These are phyloP conservation scores for Neopestalotiopsis sp. DNA, from an alignment of 2,329 filamentous ascomycete species.

Conservation along the genomic window DNA sequence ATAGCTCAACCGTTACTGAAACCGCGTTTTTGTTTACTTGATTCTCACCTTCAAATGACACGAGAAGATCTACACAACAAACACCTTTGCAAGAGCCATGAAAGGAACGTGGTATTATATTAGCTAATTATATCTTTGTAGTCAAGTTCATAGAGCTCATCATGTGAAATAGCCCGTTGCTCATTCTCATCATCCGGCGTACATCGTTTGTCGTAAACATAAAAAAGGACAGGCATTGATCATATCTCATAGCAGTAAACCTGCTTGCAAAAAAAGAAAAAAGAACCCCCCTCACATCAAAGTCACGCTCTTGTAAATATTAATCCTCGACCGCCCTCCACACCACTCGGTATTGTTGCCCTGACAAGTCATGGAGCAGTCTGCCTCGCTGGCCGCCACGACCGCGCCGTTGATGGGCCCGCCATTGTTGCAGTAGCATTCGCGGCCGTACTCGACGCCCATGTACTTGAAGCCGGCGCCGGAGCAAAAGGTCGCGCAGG, in stretches of 20 bases:
- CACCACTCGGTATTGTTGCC: constrained; percentile 25
- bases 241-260: neutral
- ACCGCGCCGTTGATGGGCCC: constrained; percentile 23
- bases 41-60: too few relatives aligned
- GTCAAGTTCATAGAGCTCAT: too few relatives aligned
- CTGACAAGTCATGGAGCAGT: constrained; percentile 25
- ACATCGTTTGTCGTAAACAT: neutral
- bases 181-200: neutral
- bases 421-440: constrained; percentile 31
- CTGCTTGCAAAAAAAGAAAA: neutral
- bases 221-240: neutral
- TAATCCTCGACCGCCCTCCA: constrained; percentile 22
- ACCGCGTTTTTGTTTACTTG: neutral
- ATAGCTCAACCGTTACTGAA: neutral
- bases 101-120: too few relatives aligned
- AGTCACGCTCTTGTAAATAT: constrained; percentile 19
- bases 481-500: constrained; percentile 25
- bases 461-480: constrained; percentile 26
- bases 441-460: constrained; percentile 28
- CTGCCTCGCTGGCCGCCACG: constrained; percentile 21
- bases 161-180: too few relatives aligned
- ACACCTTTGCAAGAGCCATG: too few relatives aligned
- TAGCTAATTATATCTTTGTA: too few relatives aligned
- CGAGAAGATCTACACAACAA: too few relatives aligned
- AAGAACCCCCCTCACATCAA: neutral